Evolutionary conservation across 163 green algal genomes (phyloP), one percentile per base, ranked within the genome.

Genomic region (Volvox carteri): DNA sequence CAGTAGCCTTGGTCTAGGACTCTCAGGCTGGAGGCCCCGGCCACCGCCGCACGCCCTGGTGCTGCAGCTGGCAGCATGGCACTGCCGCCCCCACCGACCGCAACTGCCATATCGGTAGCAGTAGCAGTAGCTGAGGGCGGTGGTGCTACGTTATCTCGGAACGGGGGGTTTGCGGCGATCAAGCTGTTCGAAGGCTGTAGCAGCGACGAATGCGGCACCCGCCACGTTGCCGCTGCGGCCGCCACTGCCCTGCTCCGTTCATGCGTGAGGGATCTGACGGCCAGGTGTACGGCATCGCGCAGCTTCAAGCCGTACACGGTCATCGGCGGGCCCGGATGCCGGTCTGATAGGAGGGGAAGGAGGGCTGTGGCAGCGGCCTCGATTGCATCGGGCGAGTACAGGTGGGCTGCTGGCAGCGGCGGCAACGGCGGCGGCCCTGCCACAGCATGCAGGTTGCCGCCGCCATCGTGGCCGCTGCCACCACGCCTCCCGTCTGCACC

Each of bases 201-300:
- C 67, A 33, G 67, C 68, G 39, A 37, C 68, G 37, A 11, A 39
- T 54, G 70, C 42, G 70, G 41, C 2, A 30, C 16, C 62, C 8
- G 30, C n/a, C 7, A 23, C 25, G 62, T 74, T 30, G 41, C 39
- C 39, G 70, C 25, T 37, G 42, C 70, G 11, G 19, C 39, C 70
- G 12, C 70, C 68, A 6, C 68, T 14, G 68, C 6, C 70, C 30
- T 16, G 30, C 23, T 7, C 25, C 65, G 30, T 4, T 9, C 21
- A 35, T 75, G 30, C 28, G 42, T 18, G 16, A 84, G 18, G 0
- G 78, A 62, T 19, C 25, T 39, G 0, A 74, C 37, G 5, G 56
- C 56, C 23, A 85, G 4, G 28, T 85, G 56, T 37, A 85, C 78
- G 56, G 78, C 78, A 75, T 85, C 78, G 0, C 78, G 78, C 37